Conservation (phyloP, 106 monocot genomes). For the Dendrobium chrysotoxum region DNA sequence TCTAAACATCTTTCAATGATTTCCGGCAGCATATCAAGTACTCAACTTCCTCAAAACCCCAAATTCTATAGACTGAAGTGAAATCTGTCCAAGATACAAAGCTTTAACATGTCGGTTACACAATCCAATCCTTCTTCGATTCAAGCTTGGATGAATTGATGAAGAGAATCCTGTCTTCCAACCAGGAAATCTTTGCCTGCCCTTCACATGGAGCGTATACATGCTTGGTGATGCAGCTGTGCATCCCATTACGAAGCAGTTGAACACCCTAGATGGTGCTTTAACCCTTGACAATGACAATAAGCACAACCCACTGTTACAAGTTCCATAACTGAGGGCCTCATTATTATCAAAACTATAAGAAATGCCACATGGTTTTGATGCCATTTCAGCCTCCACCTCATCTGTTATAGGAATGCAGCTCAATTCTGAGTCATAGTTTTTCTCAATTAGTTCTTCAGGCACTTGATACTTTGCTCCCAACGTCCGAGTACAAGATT, state of each 20-base stretch:
- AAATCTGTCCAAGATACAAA: conserved; percentile 73
- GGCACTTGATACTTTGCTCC: conserved; percentile 71
- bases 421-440: conserved; percentile 47
- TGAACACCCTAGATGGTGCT: conserved; percentile 28
- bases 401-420: conserved; percentile 47
- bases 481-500: conserved; percentile 79
- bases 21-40: background rate
- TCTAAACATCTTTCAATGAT: background rate
- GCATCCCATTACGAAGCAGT: conserved; percentile 80
- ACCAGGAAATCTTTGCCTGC: conserved; percentile 64
- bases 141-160: conserved; percentile 56
- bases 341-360: conserved; percentile 37
- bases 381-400: conserved; percentile 21
- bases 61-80: conserved; percentile 75
- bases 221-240: conserved; percentile 32
- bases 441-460: conserved; percentile 66
- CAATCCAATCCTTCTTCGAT: conserved; percentile 54
- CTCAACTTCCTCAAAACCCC: conserved; percentile 31
- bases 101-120: conserved; percentile 76
- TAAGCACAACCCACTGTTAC: conserved; percentile 54
- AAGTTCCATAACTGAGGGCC: conserved; percentile 62
- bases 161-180: conserved; percentile 77
- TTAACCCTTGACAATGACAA: conserved; percentile 53
- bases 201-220: conserved; percentile 62
- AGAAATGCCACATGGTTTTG: background rate